Evolutionary conservation across 257 asterid species (phyloP).

Genomic region (Nicotiana obtusifolia): DNA sequence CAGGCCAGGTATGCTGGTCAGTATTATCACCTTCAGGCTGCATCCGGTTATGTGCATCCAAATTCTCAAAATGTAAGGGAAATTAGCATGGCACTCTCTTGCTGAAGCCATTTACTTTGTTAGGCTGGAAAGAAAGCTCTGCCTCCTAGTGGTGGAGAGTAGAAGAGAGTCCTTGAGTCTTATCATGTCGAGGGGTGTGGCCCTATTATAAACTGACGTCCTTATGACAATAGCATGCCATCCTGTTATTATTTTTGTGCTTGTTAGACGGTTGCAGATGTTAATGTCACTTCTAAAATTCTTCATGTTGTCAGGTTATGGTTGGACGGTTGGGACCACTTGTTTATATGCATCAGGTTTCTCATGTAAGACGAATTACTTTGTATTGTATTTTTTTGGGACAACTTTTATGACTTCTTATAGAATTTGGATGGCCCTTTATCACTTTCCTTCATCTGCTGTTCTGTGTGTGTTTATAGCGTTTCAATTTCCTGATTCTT

Average conservation of each 20-base stretch:
- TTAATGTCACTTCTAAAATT: background rate
- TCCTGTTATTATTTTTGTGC: conserved; percentile 9
- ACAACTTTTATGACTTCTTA: background rate
- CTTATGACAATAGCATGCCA: background rate
- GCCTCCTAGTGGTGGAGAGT: background rate
- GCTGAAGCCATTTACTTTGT: background rate
- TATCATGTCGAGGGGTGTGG: background rate
- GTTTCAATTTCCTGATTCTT: conserved; percentile 9
- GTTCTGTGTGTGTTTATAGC: background rate
- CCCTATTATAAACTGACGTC: background rate
- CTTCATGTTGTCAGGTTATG: conserved; percentile 46
- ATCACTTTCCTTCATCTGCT: background rate
- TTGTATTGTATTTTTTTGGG: background rate
- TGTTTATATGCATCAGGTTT: conserved; percentile 60
- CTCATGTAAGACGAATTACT: conserved; percentile 48
- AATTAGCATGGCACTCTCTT: background rate
- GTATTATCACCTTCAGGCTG: conserved; percentile 48
- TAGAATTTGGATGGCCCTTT: background rate
- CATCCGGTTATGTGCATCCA: conserved; percentile 43
- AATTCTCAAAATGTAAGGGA: conserved; percentile 61
- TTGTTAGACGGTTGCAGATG: background rate
- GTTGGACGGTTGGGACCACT: conserved; percentile 57
- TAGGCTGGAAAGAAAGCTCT: background rate
- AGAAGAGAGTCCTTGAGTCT: background rate
- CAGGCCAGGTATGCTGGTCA: conserved; percentile 56